Conservation (phyloP, 2,329 filamentous ascomycete species). For the Cercospora beticola region DNA sequence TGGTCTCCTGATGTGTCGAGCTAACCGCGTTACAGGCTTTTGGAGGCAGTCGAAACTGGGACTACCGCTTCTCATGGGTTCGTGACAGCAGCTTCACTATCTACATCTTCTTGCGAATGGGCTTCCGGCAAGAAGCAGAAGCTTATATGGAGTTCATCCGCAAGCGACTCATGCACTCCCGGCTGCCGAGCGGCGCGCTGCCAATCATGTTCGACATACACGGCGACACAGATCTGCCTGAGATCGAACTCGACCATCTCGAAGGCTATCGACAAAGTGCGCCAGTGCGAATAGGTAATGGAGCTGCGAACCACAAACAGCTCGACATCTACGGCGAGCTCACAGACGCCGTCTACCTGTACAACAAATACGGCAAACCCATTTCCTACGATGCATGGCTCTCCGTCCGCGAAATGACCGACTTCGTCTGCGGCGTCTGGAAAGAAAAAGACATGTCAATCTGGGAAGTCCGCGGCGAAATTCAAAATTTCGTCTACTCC, state of each 20-base stretch:
- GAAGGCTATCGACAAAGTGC: background rate
- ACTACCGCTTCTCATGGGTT: background rate
- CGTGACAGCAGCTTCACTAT: background rate
- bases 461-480: conserved; percentile 75
- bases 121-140: background rate
- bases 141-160: background rate
- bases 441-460: conserved; percentile 68
- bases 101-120: background rate
- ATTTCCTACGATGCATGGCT: conserved; percentile 74
- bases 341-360: background rate
- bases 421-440: conserved; percentile 69
- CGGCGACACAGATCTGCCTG: background rate
- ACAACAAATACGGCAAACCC: conserved; percentile 51
- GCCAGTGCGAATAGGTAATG: background rate
- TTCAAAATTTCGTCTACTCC: conserved; percentile 78
- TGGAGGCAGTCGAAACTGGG: background rate
- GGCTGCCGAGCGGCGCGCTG: background rate
- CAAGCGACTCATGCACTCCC: background rate
- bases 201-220: background rate
- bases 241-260: background rate
- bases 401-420: conserved; percentile 64
- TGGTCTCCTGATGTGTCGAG: background rate
- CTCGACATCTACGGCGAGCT: background rate
- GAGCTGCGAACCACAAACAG: background rate
- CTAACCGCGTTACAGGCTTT: background rate